Base-by-base conservation (phyloP, 2,329 filamentous ascomycete species). In the Fusarium subglutinans region DNA sequence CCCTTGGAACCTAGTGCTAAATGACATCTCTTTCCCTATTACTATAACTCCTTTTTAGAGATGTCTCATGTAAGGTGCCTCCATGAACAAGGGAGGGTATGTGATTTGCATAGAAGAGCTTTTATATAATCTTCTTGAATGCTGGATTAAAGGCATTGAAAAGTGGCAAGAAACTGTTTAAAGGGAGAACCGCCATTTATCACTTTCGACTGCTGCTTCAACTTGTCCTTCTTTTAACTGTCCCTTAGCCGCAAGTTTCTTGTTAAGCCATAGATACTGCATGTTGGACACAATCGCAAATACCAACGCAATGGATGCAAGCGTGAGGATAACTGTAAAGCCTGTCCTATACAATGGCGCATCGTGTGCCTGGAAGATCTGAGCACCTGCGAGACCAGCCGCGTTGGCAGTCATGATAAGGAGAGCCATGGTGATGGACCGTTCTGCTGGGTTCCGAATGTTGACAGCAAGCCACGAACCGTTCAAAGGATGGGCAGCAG, bases 261-360 rank as follows among this genome's bases (percentile, higher is more conserved):
- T 45, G 11, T 64, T 64, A 3, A 59, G 33, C 56, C 56, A 59
- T 18, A 59, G 33, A 24, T 59, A 59, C 56, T 59, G 56, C 20
- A 11, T 9, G n/a, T 59, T 59, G 7, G 56, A 59, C 5, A 35
- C 33, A 18, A 38, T 59, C 11, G 56, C 41, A 37, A 59, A 50
- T 6, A 50, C 43, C 14, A 59, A 18, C 35, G 43, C 56, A 17
- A 59, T 59, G 11, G 56, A 50, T 30, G 56, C 33, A 2, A 53
- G 26, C 3, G 56, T 59, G 33, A 59, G 56, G 20, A 59, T 59
- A 5, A 59, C 44, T 2, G 56, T 59, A 20, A 59, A 59, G 0
- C 56, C 56, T 15, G 43, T 51, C 4, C 33, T 38, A 6, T 59
- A 59, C 2, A 51, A 13, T 38, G 56, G 56, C 22, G 44, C 56